A percentile compares a stretch with the other conserved stretches of the same genome.
These are phyloP conservation scores for Desmodesmus armatus DNA, from an alignment of 139 green algal genomes.

Conservation along the genomic window DNA sequence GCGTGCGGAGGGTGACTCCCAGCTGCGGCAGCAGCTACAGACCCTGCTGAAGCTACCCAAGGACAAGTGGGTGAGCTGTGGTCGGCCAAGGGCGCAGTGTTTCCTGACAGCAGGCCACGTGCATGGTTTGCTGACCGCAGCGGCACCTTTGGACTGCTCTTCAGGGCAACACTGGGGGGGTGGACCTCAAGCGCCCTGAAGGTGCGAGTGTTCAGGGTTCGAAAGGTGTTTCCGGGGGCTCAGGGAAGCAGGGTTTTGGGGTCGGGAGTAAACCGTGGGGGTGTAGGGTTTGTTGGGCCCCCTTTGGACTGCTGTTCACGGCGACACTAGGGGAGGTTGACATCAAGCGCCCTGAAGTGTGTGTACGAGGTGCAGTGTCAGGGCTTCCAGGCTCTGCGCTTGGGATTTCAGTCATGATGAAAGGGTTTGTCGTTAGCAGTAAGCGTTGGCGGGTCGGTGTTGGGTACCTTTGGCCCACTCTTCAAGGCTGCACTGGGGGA, in stretches of 20 bases:
- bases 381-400: too few species aligned
- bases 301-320: too few species aligned
- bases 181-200: slow-evolving; percentile 81
- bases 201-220: slow-evolving; percentile 38
- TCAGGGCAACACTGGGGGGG: background rate
- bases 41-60: slow-evolving; percentile 85
- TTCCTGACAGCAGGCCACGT: slow-evolving; percentile 86
- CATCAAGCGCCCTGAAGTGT: too few species aligned
- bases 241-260: background rate
- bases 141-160: background rate
- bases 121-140: slow-evolving; percentile 68
- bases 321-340: too few species aligned
- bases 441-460: background rate
- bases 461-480: slow-evolving; percentile 71
- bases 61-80: slow-evolving; percentile 92
- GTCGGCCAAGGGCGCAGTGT: slow-evolving; percentile 87
- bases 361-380: too few species aligned
- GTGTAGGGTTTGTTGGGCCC: too few species aligned
- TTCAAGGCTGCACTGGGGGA: slow-evolving; percentile 84
- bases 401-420: too few species aligned
- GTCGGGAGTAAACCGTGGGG: background rate
- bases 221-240: background rate
- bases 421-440: background rate
- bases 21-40: slow-evolving; percentile 85
- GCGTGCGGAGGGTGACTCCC: slow-evolving; percentile 83